Percentiles rank a stretch among this genome's conserved stretches.
These are phyloP conservation scores for Psidium friedrichsthalianum DNA, from an alignment of 345 rosid species.

Conservation along the genomic window DNA sequence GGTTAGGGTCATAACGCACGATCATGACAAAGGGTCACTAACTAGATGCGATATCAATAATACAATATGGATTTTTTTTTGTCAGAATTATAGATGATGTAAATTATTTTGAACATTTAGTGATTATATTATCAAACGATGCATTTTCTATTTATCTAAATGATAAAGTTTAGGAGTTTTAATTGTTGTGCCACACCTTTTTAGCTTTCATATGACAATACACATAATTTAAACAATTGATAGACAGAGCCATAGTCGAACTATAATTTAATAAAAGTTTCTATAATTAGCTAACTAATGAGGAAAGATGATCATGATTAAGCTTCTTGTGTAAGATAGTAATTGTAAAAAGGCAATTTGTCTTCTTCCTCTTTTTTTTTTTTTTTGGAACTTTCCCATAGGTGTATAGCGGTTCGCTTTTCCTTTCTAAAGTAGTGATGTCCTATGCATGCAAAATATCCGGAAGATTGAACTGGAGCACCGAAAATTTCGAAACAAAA, in stretches of 20 bases:
- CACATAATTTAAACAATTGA: background rate
- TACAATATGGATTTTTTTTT: too few species aligned
- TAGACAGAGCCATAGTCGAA: background rate
- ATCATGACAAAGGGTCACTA: too few species aligned
- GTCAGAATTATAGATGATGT: too few species aligned
- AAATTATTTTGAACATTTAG: too few species aligned
- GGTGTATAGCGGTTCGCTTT: background rate
- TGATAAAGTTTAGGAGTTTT: too few species aligned
- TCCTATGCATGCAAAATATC: background rate
- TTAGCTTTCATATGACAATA: too few species aligned
- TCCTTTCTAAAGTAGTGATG: background rate
- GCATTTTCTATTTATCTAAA: too few species aligned
- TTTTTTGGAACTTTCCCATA: background rate
- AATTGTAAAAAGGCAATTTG: background rate
- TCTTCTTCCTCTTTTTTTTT: background rate
- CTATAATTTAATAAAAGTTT: background rate
- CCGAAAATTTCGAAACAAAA: background rate
- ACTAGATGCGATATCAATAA: too few species aligned
- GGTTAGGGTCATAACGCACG: too few species aligned
- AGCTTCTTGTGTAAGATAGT: background rate
- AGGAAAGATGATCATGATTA: background rate
- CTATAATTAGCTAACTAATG: background rate
- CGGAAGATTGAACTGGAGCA: background rate
- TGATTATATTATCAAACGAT: too few species aligned
- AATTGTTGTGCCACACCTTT: background rate